Conservation (phyloP, 164 flowering plant genomes). For the Warburgia ugandensis region DNA sequence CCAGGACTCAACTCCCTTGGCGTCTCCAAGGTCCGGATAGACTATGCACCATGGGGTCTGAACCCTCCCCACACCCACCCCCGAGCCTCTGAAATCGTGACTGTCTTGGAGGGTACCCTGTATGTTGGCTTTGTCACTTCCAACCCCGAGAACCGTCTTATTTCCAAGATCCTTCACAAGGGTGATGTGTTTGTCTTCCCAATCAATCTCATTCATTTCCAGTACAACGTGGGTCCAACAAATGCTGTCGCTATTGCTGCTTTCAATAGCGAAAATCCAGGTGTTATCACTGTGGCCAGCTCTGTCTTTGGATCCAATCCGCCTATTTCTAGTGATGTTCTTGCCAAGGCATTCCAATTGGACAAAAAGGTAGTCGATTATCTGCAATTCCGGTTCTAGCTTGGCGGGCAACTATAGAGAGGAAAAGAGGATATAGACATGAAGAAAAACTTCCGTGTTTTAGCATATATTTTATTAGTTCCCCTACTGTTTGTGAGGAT, state of each 20-base stretch:
- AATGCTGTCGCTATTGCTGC: constrained; percentile 3
- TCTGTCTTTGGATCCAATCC: constrained; percentile 4
- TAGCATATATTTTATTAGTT: no score
- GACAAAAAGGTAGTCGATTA: constrained; percentile 1
- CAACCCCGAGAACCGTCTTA: constrained; percentile 7
- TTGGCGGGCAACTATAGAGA: neutral
- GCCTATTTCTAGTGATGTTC: neutral
- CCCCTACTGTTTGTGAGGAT: no score
- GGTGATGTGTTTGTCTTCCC: constrained; percentile 14
- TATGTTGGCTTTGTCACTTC: constrained; percentile 8
- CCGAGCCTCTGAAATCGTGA: constrained; percentile 8
- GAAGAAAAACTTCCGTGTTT: no score
- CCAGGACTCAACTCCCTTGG: constrained; percentile 8
- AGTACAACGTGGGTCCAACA: neutral
- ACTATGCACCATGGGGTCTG: constrained; percentile 9
- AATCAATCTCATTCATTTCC: constrained; percentile 9
- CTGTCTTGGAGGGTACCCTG: constrained; percentile 5
- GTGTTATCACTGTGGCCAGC: constrained; percentile 9
- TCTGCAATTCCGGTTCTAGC: neutral
- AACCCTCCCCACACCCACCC: constrained; percentile 14
- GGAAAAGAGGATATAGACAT: no score
- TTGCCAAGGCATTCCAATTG: constrained; percentile 8
- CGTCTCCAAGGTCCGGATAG: constrained; percentile 10
- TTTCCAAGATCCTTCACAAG: constrained; percentile 2
- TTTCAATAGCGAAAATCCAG: constrained; percentile 10